Percentiles rank a stretch among this genome's conserved stretches.
These are phyloP conservation scores for Fusarium praegraminearum DNA, from an alignment of 2,329 filamentous ascomycete species.

Conservation along the genomic window DNA sequence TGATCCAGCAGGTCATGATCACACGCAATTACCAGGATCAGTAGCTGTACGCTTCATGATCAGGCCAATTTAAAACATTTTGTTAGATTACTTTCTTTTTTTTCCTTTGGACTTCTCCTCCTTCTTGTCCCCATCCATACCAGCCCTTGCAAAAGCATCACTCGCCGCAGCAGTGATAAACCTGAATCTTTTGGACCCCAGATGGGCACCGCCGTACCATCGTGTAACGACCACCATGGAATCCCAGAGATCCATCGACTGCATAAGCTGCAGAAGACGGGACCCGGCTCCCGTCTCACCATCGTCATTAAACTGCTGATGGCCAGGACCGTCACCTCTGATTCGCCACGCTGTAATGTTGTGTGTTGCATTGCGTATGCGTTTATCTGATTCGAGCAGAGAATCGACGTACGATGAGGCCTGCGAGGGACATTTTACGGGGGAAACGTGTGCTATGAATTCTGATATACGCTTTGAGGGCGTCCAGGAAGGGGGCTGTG, in stretches of 20 bases:
- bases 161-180: constrained; percentile 88
- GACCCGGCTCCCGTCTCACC: constrained; percentile 93
- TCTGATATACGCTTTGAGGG: constrained; percentile 80
- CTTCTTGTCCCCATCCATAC: constrained; percentile 69
- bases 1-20: background rate
- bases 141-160: constrained; percentile 84
- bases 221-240: constrained; percentile 91
- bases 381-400: constrained; percentile 84
- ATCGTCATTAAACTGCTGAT: constrained; percentile 95
- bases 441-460: constrained; percentile 83
- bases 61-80: background rate
- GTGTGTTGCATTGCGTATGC: constrained; percentile 51
- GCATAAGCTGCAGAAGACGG: constrained; percentile 87
- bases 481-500: constrained; percentile 67
- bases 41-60: background rate
- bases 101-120: constrained; percentile 21
- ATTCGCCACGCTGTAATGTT: constrained; percentile 56
- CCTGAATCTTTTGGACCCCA: constrained; percentile 90
- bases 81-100: constrained; percentile 23
- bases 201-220: constrained; percentile 93
- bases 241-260: constrained; percentile 94
- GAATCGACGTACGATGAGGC: constrained; percentile 79
- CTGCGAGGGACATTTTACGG: constrained; percentile 75
- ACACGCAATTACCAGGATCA: constrained; percentile 2
- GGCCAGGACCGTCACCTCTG: constrained; percentile 70